These are phyloP conservation scores for Zea mays DNA, from an alignment of 176 grass and related monocot species.

Conservation along the genomic window Zm-B73-REFERENCE-NAM-5.0 NC_050099.1:168280001-168280500, in stretches of 20 bases:
- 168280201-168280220: neutral
- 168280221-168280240: neutral
- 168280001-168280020: constrained; percentile 17
- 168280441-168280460: neutral
- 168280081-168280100: constrained; percentile 4
- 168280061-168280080: neutral
- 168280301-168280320: constrained; percentile 86
- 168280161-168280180: constrained; percentile 10
- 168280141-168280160: neutral
- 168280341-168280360: constrained; percentile 87
- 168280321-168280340: constrained; percentile 95
- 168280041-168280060: neutral
- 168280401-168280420: constrained; percentile 14
- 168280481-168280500: constrained; percentile 13
- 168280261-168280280: constrained; percentile 24
- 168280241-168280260: neutral
- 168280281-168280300: constrained; percentile 90
- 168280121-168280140: neutral
- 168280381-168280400: constrained; percentile 23
- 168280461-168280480: constrained; percentile 31
- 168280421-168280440: constrained; percentile 15
- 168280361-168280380: constrained; percentile 83
- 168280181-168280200: constrained; percentile 6
- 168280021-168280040: neutral
- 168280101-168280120: constrained; percentile 15